Percentiles rank a stretch among this genome's conserved stretches.
Evolutionary conservation across 345 rosid genomes (phyloP).

Genomic region (Populus davidiana): DNA sequence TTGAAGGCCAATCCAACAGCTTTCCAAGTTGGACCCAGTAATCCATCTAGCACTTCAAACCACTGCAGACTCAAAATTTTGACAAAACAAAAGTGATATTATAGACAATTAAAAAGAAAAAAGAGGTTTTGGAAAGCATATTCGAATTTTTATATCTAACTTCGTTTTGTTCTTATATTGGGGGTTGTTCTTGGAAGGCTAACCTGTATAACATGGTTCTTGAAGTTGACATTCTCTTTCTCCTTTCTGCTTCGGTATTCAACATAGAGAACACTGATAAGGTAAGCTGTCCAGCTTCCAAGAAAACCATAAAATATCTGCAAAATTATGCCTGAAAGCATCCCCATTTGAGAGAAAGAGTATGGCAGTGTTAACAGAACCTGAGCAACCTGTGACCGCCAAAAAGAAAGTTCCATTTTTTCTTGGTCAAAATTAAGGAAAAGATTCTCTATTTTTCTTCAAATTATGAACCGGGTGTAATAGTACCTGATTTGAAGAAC

Average conservation of each 20-base stretch:
- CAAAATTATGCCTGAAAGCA: constrained; percentile 72
- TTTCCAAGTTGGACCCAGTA: constrained; percentile 81
- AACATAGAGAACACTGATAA: constrained; percentile 70
- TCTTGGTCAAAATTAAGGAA: background rate
- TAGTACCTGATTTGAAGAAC: constrained; percentile 72
- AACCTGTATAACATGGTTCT: constrained; percentile 90
- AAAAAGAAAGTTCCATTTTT: background rate
- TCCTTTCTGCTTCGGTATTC: constrained; percentile 76
- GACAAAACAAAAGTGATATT: background rate
- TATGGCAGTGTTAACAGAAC: constrained; percentile 81
- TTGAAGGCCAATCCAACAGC: constrained; percentile 77
- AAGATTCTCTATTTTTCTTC: background rate
- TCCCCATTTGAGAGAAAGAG: constrained; percentile 87
- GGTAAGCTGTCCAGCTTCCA: constrained; percentile 94
- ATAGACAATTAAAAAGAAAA: background rate
- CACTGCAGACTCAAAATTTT: constrained; percentile 40
- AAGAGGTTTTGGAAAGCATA: background rate
- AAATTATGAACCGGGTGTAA: background rate
- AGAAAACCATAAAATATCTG: constrained; percentile 73
- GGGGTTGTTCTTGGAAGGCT: constrained; percentile 19
- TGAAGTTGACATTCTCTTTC: constrained; percentile 79
- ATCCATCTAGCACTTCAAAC: constrained; percentile 86
- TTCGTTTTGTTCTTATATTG: background rate
- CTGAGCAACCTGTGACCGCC: constrained; percentile 68
- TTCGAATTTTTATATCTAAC: background rate